These are phyloP conservation scores for Linderniella brevidens DNA, from an alignment of 257 asterid genomes.

Conservation along the genomic window DNA sequence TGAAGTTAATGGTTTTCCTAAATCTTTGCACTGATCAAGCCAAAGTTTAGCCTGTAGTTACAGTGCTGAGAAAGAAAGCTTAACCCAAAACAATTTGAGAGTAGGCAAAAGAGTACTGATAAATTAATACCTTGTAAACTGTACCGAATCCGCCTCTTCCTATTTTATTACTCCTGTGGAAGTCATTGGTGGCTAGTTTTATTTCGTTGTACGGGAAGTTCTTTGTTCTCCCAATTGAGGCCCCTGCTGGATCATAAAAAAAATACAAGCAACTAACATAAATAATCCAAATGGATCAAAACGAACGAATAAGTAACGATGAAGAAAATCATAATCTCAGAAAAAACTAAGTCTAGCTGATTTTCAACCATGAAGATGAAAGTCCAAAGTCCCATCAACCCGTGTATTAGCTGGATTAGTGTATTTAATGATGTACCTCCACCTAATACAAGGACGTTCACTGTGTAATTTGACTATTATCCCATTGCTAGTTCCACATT, in stretches of 20 bases:
- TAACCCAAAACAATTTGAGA: neutral
- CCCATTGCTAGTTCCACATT: too few relatives aligned
- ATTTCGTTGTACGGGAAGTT: constrained; percentile 37
- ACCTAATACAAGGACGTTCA: too few relatives aligned
- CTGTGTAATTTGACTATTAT: too few relatives aligned
- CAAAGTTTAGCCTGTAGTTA: too few relatives aligned
- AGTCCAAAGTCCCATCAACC: too few relatives aligned
- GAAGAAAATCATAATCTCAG: constrained; percentile 1
- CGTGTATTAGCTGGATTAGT: too few relatives aligned
- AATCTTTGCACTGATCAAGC: too few relatives aligned
- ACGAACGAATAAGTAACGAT: neutral
- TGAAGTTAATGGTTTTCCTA: neutral
- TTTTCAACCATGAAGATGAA: constrained; percentile 3
- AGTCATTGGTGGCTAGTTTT: constrained; percentile 34
- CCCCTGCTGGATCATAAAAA: constrained; percentile 15
- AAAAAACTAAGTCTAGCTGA: too few relatives aligned
- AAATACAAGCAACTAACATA: constrained; percentile 2
- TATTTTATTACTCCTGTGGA: constrained; percentile 30
- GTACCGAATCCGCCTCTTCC: constrained; percentile 75
- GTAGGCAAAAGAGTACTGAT: neutral
- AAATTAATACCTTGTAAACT: constrained; percentile 44
- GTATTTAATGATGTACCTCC: too few relatives aligned
- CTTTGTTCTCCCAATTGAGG: constrained; percentile 19
- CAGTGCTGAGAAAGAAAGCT: neutral
- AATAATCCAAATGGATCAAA: constrained; percentile 1